Conservation (phyloP, 768 basidiomycete genomes). For the Naematelia encephala region DNA sequence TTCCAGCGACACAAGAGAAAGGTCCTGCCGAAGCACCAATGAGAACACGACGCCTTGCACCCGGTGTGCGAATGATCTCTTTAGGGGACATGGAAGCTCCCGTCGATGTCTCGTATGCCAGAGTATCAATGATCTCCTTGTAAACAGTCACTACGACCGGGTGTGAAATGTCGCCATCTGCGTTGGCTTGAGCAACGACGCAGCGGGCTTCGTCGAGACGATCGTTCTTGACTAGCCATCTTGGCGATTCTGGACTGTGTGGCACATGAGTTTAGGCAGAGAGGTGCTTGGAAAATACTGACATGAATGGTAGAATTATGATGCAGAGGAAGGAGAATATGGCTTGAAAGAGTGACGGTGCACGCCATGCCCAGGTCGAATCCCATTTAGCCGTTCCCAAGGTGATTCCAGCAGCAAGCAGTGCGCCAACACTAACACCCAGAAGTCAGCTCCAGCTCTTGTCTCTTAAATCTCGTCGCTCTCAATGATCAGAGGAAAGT, state of each 20-base stretch:
- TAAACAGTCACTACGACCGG: constrained; percentile 46
- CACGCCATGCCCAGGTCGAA: constrained; percentile 22
- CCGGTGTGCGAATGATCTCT: constrained; percentile 61
- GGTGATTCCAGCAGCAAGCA: constrained; percentile 19
- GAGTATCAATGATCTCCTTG: constrained; percentile 65
- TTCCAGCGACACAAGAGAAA: constrained; percentile 12
- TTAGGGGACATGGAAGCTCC: constrained; percentile 57
- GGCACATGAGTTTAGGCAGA: neutral
- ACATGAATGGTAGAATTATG: constrained; percentile 22
- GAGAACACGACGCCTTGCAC: constrained; percentile 66
- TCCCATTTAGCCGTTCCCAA: constrained; percentile 16
- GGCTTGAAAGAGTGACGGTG: constrained; percentile 12
- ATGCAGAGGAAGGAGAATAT: constrained; percentile 20
- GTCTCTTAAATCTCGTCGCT: neutral
- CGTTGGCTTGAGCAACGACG: constrained; percentile 75
- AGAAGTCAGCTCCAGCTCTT: no score
- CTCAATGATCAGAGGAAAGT: no score
- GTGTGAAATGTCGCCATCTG: constrained; percentile 63
- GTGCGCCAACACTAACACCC: constrained; percentile 14
- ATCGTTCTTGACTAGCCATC: constrained; percentile 16
- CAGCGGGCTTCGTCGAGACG: constrained; percentile 64
- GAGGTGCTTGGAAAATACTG: constrained; percentile 7
- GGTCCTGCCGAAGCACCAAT: constrained; percentile 44
- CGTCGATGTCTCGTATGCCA: constrained; percentile 62
- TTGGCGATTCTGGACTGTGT: constrained; percentile 18